Percentiles rank a stretch among this genome's conserved stretches.
Evolutionary conservation across 192 early-diverging fungal species (phyloP).

Genomic region (Umbelopsis ramanniana): DNA sequence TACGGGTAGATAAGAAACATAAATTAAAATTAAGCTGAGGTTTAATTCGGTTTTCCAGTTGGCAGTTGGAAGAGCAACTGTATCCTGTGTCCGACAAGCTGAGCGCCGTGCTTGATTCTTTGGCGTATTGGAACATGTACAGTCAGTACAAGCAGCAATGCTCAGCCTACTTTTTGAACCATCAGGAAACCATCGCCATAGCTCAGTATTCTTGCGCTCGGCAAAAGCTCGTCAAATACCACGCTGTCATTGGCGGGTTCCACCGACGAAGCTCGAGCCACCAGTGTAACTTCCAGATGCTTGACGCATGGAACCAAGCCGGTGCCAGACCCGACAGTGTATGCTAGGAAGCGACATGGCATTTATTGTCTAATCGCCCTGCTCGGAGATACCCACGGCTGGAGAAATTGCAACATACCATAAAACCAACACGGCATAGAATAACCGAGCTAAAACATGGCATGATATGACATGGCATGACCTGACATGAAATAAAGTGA

Average conservation of each 20-base stretch:
- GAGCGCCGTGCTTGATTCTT: not conserved
- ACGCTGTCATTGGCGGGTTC: not conserved
- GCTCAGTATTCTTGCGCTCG: not conserved
- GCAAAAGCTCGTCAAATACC: not conserved
- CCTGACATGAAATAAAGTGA: too few relatives aligned
- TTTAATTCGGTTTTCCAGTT: not conserved
- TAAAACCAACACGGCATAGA: too few relatives aligned
- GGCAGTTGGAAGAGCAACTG: conserved; percentile 25
- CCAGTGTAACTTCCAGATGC: not conserved
- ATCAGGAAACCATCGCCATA: not conserved
- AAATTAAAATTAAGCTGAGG: too few relatives aligned
- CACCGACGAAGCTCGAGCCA: not conserved
- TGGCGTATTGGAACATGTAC: not conserved
- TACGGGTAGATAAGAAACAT: not conserved
- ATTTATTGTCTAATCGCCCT: too few relatives aligned
- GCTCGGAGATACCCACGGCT: too few relatives aligned
- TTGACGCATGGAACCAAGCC: not conserved
- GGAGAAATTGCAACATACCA: too few relatives aligned
- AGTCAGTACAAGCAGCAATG: not conserved
- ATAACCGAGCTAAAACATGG: too few relatives aligned
- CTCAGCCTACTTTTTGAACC: not conserved
- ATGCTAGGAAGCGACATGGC: too few relatives aligned
- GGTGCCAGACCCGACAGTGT: not conserved
- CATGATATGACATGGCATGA: too few relatives aligned
- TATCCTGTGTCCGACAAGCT: conserved; percentile 9